Evolutionary conservation across 192 early-diverging fungal species (phyloP).

Genomic region (Backusella psychrophila): DNA sequence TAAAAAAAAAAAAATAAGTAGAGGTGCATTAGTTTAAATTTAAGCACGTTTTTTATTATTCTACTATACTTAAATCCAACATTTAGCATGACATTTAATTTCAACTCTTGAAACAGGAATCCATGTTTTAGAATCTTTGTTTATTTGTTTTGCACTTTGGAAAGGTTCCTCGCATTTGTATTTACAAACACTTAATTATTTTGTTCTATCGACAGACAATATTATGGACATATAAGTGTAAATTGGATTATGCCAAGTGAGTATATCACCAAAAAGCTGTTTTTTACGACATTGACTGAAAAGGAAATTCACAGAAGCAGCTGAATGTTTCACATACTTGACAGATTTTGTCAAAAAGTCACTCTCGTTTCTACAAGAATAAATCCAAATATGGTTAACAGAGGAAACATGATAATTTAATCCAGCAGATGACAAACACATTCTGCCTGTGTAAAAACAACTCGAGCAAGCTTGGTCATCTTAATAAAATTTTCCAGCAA

Average conservation of each 20-base stretch:
- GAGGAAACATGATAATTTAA: not conserved
- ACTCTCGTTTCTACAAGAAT: not conserved
- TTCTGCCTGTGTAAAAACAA: not conserved
- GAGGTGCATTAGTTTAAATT: not conserved
- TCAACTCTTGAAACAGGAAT: not conserved
- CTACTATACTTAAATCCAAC: not conserved
- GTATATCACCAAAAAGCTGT: not conserved
- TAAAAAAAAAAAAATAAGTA: not conserved
- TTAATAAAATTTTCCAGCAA: not conserved
- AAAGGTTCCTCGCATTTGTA: not conserved
- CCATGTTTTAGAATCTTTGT: not conserved
- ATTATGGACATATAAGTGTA: not conserved
- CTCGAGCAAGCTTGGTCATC: not conserved
- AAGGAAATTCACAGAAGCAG: not conserved
- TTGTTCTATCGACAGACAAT: not conserved
- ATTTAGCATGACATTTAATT: not conserved
- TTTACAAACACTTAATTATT: not conserved
- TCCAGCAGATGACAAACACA: not conserved
- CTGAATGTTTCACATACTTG: not conserved
- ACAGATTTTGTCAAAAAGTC: conserved; percentile 1
- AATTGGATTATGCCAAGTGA: not conserved
- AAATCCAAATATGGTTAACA: not conserved
- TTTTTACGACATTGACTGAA: not conserved
- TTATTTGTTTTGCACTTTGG: not conserved
- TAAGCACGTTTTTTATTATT: not conserved